Base-by-base conservation (phyloP, 768 basidiomycete genomes). In the Podaxis sp. region DNA sequence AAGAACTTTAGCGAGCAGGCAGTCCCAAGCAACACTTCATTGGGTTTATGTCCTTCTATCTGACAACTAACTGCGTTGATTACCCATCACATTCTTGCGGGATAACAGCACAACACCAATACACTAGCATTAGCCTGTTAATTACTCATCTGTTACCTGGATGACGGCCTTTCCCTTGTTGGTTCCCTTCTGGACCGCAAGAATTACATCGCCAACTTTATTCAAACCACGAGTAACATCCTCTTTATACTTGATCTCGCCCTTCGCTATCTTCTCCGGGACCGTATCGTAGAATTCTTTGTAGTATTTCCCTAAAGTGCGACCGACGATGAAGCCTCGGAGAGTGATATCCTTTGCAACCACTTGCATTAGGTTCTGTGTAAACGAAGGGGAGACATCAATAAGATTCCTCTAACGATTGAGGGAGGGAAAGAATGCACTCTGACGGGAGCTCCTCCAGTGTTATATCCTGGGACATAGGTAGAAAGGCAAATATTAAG, bases 231-330 rank as follows among this genome's bases (percentile, higher is more conserved):
- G 68, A 8, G 70, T 76, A 1, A 83, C 60, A 46, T 85, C 77
- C 64, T 86, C 85, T 7, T 65, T 71, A 52, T 79, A 76, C 68
- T 81, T 82, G 55, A 85, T 63, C 67, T 83, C 77, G 2, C 84
- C 83, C 17, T 38, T 61, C 11, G 50, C 65, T 52, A 83, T 64
- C 13, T 74, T 68, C 7, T 71, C 67, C 4, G 79, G 80, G 2
- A 83, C 65, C 22, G 72, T 69, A 26, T 59, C 66, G 60, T 78
- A 74, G 69, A 84, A 84, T 10, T 70, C 71, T 0, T 71, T 70
- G 28, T 62, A 28, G 63, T 75, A 75, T 64, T 79, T 74, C 0
- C 66, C 64, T 5, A 68, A 51, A 4, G 70, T 56, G 65, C 71
- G 70, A 1, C 55, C 46, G 20, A 75, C 65, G 15, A 81, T 72